Evolutionary conservation across 257 asterid species (phyloP), one percentile per base, ranked within the genome.

Genomic region (Linderniella brevidens): DNA sequence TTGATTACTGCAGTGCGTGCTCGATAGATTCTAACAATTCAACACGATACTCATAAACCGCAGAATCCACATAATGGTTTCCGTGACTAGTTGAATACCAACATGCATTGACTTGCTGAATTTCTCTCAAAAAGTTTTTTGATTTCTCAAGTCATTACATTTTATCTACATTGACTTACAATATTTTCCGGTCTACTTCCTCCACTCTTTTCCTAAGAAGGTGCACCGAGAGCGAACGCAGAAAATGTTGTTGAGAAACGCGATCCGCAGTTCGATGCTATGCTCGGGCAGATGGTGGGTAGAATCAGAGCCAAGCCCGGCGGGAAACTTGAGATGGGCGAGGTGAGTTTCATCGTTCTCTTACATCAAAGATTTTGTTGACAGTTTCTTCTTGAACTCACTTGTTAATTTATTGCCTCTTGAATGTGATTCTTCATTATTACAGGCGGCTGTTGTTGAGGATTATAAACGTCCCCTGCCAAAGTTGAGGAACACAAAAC

Each of bases 261-360:
- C 20, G 83, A 87, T 68, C 79, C 70, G 3, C 72, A 78, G 45
- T 87, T 63, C 42, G 92, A 87, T 76, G 72, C 70, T 17, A 69
- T 87, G 97, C 95, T 87, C 10, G 62, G 60, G 64, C 82, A 83
- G 58, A 87, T 87, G 95, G 92, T 67, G 52, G 93, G 97, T 18
- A 71, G 88, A 60, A 83, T 87, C 68, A 88, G 41, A 51, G 48
- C 92, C 12, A 87, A 87, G 64, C 83, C 95, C 5, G 97, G 95
- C 60, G 95, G 95, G 53, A 87, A 83, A 66, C 75, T 50, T 52
- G 97, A 80, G 77, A 87, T 80, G 93, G 97, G 93, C 10, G 95
- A 87, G 97, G 97, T 86, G 53, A 59, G 80, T 50, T 15, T 62
- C 32, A n/a, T 43, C 15, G 20, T 42, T 56, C n/a, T n/a, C n/a